Base-by-base conservation (phyloP, 2,329 filamentous ascomycete genomes). In the Tolypocladium pustulatum region DNA sequence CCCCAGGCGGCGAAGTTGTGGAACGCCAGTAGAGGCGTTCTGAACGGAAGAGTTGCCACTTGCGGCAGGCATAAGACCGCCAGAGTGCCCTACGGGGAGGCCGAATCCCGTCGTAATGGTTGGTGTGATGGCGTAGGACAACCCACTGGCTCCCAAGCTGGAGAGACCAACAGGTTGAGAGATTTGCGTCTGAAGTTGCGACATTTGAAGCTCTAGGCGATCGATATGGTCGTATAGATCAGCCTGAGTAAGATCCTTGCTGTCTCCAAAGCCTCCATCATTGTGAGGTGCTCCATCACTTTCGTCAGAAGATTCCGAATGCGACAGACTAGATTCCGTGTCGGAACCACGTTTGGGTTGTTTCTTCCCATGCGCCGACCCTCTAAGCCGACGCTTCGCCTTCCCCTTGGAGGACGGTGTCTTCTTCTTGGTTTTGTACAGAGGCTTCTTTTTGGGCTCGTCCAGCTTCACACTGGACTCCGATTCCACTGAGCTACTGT, bases 171-270 rank as follows among this genome's bases (percentile, higher is more conserved):
- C 20, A n/a, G 17, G 34, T 46, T 59, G 55, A 20, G 59, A 12
- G 30, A 67, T 49, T 54, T 67, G 66, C 17, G 59, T 59, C 52
- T 67, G 66, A 7, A 71, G 63, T 34, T 67, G 65, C 7, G 63
- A 57, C 10, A 70, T 52, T 27, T 68, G 67, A 17, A 67, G 61
- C 46, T 66, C 63, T 55, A 73, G 64, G n/a, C 67, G 59, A 27
- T 67, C 63, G 22, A 72, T 61, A 6, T 74, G 71, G n/a, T 55
- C 40, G 30, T 58, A 49, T 9, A 58, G 22, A 13, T 58, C 52
- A 9, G n/a, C 34, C 9, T 61, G 52, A 53, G 30, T 49, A 20
- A 30, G 46, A 32, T 60, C 57, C 15, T 41, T 59, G 1, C 49
- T 55, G 15, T 56, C 59, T n/a, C 36, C 41, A 57, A 55, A 27